Base-by-base conservation (phyloP, 2,329 filamentous ascomycete genomes). In the Ophiostoma triangulosporum region DNA sequence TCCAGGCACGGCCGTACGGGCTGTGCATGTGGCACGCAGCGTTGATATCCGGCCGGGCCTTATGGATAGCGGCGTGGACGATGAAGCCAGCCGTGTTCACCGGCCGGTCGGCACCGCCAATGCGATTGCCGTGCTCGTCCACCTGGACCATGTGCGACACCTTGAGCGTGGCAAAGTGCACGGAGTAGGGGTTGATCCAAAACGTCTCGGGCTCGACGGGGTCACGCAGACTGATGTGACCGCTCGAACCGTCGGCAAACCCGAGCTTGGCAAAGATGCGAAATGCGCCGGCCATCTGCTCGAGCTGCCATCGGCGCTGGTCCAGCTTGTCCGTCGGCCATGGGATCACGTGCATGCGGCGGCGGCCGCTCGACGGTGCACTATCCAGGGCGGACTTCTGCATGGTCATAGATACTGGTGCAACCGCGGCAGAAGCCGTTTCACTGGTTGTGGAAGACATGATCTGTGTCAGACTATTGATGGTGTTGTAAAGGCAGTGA, bases 111-210 rank as follows among this genome's bases (percentile, higher is more conserved):
- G 24, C 40, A 1, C 53, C 77, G 20, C 74, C 76, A 2, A 81
- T 68, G 0, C 75, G 71, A 3, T 74, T 71, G 11, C 77, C 78
- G 11, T 71, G 65, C 46, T 76, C 69, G 61, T 80, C 71, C 4
- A 82, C 69, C 22, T 77, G 68, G 26, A 82, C 72, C 72, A 82
- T 75, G 60, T 81, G 78, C 1, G 67, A 70, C 0, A 76, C 74
- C 56, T 74, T 77, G 54, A 82, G 69, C 55, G 76, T 62, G 5
- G 70, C 76, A 60, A 81, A 82, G 62, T 81, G 78, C 36, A 68
- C 68, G 7, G 73, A 75, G 0, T 81, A 68, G 0, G 78, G 78
- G 60, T 83, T 82, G 51, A 78, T 81, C 79, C 79, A 82, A 63
- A 81, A 80, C 2, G 69, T 70, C 57, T 78, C 68, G 0, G 67